A percentile compares a stretch with the other conserved stretches of the same genome.
Conservation (phyloP, 352 stramenopile genomes). For the Globisporangium viniferum region DNA sequence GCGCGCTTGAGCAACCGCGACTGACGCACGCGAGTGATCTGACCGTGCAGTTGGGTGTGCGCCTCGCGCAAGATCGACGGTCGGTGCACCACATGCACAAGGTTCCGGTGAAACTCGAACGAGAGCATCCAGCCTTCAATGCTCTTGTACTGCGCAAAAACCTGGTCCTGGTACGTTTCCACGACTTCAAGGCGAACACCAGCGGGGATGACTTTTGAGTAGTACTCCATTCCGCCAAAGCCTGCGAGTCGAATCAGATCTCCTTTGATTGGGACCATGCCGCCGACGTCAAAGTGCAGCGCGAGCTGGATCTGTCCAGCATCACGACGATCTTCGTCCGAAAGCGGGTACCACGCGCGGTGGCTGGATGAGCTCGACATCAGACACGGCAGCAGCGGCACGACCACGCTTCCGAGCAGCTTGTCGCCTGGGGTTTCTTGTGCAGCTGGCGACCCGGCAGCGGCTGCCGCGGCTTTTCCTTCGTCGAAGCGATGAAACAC, state of each 20-base stretch:
- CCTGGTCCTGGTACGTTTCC: constrained; percentile 63
- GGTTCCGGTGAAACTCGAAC: constrained; percentile 67
- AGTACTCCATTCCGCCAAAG: constrained; percentile 68
- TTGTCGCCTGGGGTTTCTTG: constrained; percentile 34
- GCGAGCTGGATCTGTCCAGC: constrained; percentile 61
- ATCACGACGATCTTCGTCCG: constrained; percentile 42
- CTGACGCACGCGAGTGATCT: constrained; percentile 48
- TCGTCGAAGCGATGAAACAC: constrained; percentile 54
- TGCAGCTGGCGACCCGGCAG: constrained; percentile 5
- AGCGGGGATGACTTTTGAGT: constrained; percentile 52
- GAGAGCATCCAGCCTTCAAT: constrained; percentile 56
- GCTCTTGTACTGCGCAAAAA: constrained; percentile 52
- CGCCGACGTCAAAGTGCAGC: constrained; percentile 53
- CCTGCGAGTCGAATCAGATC: constrained; percentile 57
- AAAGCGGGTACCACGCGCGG: constrained; percentile 56
- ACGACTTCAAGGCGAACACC: constrained; percentile 52
- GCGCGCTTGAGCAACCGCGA: constrained; percentile 37
- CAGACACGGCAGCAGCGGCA: constrained; percentile 60
- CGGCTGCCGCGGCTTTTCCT: constrained; percentile 9
- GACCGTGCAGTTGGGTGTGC: constrained; percentile 47
- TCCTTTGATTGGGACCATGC: constrained; percentile 42
- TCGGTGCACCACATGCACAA: constrained; percentile 58
- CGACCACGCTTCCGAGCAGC: constrained; percentile 51
- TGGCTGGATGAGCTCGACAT: constrained; percentile 51
- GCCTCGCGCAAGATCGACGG: constrained; percentile 55